These are phyloP conservation scores for Aspergillus brunneoviolaceus DNA, from an alignment of 2,329 filamentous ascomycete genomes.

Conservation along the genomic window DNA sequence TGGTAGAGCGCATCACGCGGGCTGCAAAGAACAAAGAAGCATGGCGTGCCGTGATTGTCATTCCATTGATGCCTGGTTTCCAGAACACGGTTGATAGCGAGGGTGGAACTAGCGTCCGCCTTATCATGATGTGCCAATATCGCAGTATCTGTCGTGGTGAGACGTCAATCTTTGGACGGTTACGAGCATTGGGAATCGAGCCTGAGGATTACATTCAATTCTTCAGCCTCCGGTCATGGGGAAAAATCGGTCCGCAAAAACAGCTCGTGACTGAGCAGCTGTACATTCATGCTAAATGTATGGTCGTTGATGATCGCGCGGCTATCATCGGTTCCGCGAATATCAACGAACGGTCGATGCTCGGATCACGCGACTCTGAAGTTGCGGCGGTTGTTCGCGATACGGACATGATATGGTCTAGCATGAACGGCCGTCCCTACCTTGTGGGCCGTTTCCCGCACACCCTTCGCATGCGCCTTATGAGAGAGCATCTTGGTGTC, in stretches of 20 bases:
- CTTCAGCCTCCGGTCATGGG: constrained; percentile 90
- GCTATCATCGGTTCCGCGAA: constrained; percentile 96
- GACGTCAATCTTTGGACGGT: constrained; percentile 83
- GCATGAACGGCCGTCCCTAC: constrained; percentile 87
- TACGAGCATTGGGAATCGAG: constrained; percentile 77
- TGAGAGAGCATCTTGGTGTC: constrained; percentile 95
- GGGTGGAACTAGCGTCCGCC: constrained; percentile 87
- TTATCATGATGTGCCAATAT: constrained; percentile 97
- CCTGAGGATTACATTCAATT: constrained; percentile 96
- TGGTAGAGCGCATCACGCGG: constrained; percentile 86
- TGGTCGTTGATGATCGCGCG: constrained; percentile 90
- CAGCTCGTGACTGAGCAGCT: constrained; percentile 90
- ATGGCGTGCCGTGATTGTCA: constrained; percentile 86
- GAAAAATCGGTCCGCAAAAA: constrained; percentile 79
- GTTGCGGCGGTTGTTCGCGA: constrained; percentile 87
- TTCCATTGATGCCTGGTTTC: constrained; percentile 97
- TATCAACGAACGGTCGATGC: constrained; percentile 96
- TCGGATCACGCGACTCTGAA: constrained; percentile 89
- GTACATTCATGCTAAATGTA: constrained; percentile 97
- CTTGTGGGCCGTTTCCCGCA: constrained; percentile 90
- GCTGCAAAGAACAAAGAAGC: constrained; percentile 81
- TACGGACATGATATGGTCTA: constrained; percentile 86
- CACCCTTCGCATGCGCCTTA: constrained; percentile 85
- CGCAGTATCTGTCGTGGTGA: constrained; percentile 93
- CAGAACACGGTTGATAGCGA: constrained; percentile 94